Evolutionary conservation across 257 asterid genomes (phyloP).

Genomic region (Leonotis leonurus): DNA sequence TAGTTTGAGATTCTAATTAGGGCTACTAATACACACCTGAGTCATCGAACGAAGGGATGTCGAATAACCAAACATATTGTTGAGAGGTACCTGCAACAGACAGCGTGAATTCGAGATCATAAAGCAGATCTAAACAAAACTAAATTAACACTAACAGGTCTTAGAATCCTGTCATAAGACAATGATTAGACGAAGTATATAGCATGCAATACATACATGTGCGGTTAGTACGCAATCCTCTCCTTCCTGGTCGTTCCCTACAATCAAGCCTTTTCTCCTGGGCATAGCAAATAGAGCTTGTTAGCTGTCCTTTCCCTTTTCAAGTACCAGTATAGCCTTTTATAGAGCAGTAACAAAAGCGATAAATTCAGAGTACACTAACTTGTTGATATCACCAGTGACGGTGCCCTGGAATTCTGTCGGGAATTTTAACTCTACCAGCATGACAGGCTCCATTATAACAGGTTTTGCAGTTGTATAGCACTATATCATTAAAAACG

Average conservation of each 20-base stretch:
- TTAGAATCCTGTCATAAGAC: not conserved
- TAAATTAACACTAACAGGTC: not conserved
- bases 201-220: constrained; percentile 41
- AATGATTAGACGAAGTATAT: not conserved
- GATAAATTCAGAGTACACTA: constrained; percentile 16
- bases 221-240: constrained; percentile 84
- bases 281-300: constrained; percentile 12
- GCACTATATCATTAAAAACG: constrained; percentile 34
- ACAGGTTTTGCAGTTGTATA: constrained; percentile 75
- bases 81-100: constrained; percentile 87
- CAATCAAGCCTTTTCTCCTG: constrained; percentile 96
- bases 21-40: constrained; percentile 59
- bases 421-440: constrained; percentile 84
- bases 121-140: not conserved
- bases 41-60: constrained; percentile 98
- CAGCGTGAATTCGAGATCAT: not conserved
- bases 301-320: not conserved
- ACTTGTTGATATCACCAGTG: constrained; percentile 95
- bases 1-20: not conserved
- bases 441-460: constrained; percentile 93
- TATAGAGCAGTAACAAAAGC: constrained; percentile 4
- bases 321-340: not conserved
- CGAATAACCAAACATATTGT: constrained; percentile 98
- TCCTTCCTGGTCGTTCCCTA: constrained; percentile 93
- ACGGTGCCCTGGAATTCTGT: constrained; percentile 91